Percentiles rank a stretch among this genome's conserved stretches.
phyloP scores from a whole-genome alignment of 768 basidiomycete species.

The Boletus barrowsii region DNA sequence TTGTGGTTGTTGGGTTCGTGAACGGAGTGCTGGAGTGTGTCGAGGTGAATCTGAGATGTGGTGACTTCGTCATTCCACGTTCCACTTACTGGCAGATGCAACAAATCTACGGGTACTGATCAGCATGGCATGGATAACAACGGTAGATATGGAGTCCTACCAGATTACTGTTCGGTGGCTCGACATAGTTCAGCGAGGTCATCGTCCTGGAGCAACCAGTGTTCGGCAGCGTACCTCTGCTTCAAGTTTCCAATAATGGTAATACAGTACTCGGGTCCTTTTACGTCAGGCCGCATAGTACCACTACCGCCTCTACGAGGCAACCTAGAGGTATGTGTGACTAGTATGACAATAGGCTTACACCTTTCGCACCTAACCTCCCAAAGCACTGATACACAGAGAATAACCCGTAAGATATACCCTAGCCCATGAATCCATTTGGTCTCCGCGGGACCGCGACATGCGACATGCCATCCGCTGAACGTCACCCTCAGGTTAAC shows the following conservation, averaged over 20 bases:
- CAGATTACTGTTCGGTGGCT: conserved; percentile 62
- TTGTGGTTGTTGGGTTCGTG: conserved; percentile 69
- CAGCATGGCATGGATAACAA: background rate
- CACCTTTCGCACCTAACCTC: too few relatives aligned
- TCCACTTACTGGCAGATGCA: conserved; percentile 66
- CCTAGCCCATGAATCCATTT: too few relatives aligned
- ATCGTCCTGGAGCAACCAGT: conserved; percentile 11
- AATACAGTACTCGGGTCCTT: conserved; percentile 10
- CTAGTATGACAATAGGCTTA: too few relatives aligned
- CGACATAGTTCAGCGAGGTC: conserved; percentile 50
- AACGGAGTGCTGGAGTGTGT: conserved; percentile 57
- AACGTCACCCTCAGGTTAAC: too few relatives aligned
- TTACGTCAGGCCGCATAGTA: conserved; percentile 12
- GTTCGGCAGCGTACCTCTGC: background rate
- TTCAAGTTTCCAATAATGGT: conserved; percentile 8
- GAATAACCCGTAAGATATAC: too few relatives aligned
- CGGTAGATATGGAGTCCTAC: conserved; percentile 32
- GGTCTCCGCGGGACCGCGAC: too few relatives aligned
- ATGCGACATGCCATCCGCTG: too few relatives aligned
- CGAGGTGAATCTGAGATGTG: conserved; percentile 8
- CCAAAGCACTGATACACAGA: too few relatives aligned
- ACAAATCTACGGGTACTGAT: conserved; percentile 50
- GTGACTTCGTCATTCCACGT: background rate
- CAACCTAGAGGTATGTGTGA: too few relatives aligned
- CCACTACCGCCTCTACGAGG: too few relatives aligned